Conservation (phyloP, 805 yeast species). For the Zygotorulaspora sp. region DNA sequence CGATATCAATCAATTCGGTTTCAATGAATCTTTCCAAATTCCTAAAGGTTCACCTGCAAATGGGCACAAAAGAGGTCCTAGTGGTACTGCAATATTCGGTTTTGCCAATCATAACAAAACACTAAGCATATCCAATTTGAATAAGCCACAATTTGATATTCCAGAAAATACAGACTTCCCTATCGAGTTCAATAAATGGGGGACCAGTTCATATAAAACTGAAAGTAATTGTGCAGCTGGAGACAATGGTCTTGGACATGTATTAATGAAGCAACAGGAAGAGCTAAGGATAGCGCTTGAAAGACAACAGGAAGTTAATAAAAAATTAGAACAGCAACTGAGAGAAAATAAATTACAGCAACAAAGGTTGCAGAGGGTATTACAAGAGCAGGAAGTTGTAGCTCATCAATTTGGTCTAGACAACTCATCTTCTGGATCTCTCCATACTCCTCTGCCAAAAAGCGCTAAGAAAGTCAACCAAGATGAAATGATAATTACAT, state of each 20-base stretch:
- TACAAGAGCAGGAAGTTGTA: slow-evolving; percentile 23
- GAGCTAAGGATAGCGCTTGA: slow-evolving; percentile 28
- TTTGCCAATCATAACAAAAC: slow-evolving; percentile 60
- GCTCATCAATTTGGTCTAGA: slow-evolving; percentile 14
- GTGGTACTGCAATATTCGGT: slow-evolving; percentile 83
- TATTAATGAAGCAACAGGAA: slow-evolving; percentile 27
- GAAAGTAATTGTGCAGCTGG: slow-evolving; percentile 35
- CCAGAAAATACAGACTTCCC: slow-evolving; percentile 11
- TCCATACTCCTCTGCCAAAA: slow-evolving; percentile 10
- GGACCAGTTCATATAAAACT: slow-evolving; percentile 29
- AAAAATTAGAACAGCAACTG: slow-evolving; percentile 28
- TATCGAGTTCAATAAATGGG: slow-evolving; percentile 1
- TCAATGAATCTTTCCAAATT: slow-evolving; percentile 12
- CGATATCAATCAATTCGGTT: slow-evolving; percentile 22
- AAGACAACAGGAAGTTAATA: slow-evolving; percentile 31
- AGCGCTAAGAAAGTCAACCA: slow-evolving; percentile 7
- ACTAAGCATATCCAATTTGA: slow-evolving; percentile 52
- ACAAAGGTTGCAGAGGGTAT: slow-evolving; percentile 25
- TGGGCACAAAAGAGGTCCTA: slow-evolving; percentile 54
- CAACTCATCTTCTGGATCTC: slow-evolving; percentile 9
- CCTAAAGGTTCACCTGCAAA: slow-evolving; percentile 7
- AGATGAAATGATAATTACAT: slow-evolving; percentile 27
- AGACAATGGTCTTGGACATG: slow-evolving; percentile 18
- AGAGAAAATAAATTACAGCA: slow-evolving; percentile 30
- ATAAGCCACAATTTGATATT: slow-evolving; percentile 12